These are phyloP conservation scores for Linnemannia exigua DNA, from an alignment of 192 early-diverging fungal species.

Conservation along the genomic window DNA sequence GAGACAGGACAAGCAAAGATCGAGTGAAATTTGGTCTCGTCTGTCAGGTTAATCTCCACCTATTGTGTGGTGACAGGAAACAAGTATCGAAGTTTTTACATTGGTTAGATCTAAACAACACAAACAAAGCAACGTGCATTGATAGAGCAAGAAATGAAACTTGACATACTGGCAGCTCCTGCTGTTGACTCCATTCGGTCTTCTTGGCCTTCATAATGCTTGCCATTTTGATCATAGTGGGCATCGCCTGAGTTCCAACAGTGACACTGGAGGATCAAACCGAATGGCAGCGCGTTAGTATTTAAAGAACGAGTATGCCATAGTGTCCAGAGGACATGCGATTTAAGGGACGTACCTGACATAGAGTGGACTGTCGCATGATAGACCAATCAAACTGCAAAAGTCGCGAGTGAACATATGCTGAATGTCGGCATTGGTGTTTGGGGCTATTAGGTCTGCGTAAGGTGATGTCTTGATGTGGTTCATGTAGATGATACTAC, in stretches of 20 bases:
- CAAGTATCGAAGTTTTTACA: not conserved
- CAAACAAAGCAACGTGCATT: not conserved
- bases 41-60: constrained; percentile 90
- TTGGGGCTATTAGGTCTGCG: constrained; percentile 57
- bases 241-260: constrained; percentile 91
- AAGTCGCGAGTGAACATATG: constrained; percentile 84
- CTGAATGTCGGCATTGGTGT: constrained; percentile 68
- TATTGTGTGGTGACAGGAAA: not conserved
- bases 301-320: constrained; percentile 29
- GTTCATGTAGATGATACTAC: constrained; percentile 50
- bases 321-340: constrained; percentile 18
- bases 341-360: constrained; percentile 61
- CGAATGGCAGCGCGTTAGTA: not conserved
- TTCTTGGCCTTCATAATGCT: constrained; percentile 88
- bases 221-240: constrained; percentile 93
- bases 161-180: constrained; percentile 85
- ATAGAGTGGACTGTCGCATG: constrained; percentile 80
- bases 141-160: not conserved
- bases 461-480: constrained; percentile 59
- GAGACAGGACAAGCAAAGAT: constrained; percentile 97
- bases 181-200: constrained; percentile 91
- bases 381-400: constrained; percentile 79
- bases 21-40: constrained; percentile 91
- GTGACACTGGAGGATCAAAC: constrained; percentile 57
- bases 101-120: not conserved